Base-by-base conservation (phyloP, 2,329 filamentous ascomycete genomes). In the Dothistroma pini region DNA sequence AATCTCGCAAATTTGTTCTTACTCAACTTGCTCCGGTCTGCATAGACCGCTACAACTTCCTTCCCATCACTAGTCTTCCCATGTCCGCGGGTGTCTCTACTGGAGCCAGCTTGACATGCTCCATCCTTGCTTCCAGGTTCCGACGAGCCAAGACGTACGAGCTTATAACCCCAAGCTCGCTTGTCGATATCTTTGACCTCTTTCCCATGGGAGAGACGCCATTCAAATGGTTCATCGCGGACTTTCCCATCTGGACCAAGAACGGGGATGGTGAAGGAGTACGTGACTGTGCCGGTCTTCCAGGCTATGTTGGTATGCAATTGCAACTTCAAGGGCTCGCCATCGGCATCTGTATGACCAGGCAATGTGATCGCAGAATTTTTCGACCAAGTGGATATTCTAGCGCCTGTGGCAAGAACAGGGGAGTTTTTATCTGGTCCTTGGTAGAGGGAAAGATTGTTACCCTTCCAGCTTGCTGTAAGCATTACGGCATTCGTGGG, bases 41-140 rank as follows among this genome's bases (percentile, higher is more conserved):
- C 65, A 61, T 62, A 67, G 3, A 63, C 66, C 11, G 66, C 64
- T 0, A 68, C 64, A 9, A 63, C 57, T 48, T 68, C 66, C 29
- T 63, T 63, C 12, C 64, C 66, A 53, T 63, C 66, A 31, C 63
- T 66, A 9, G 59, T 63, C 38, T 34, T 25, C 2, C 60, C 60
- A 19, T 50, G 41, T 29, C 32, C 44, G 3, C 54, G 29, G 4
- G 29, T 9, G 25, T 50, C 51, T 52, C 58, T 35, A 41, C 62
- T 50, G 56, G 54, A 53, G 53, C 54, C 44, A 52, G 55, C 19
- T 59, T 55, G 53, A 58, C 52, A 32, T 57, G 47, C 31, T 54
- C 38, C 38, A 48, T 35, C 29, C 8, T 35, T 44, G 44, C 44
- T 52, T 14, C 38, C n/a, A 25, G 19, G 2, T 35, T 16, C 34